These are phyloP conservation scores for Acrodontium crateriforme DNA, from an alignment of 2,329 filamentous ascomycete genomes.

Conservation along the genomic window DNA sequence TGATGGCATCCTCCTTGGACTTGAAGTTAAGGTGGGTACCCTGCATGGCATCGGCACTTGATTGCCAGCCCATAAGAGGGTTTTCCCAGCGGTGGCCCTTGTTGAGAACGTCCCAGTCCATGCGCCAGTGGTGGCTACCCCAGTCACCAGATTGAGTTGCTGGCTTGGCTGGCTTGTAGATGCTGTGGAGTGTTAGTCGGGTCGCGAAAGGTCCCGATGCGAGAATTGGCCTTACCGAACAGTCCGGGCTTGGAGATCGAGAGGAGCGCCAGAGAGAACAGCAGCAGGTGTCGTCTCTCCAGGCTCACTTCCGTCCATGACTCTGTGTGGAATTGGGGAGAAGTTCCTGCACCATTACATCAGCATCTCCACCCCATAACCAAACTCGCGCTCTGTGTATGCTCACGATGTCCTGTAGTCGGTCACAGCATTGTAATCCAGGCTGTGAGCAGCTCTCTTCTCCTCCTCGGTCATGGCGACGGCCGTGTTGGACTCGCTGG, in stretches of 20 bases:
- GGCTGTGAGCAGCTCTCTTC: conserved; percentile 44
- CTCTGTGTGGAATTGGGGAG: conserved; percentile 75
- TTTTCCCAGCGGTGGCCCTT: conserved; percentile 99
- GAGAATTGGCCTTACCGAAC: conserved; percentile 56
- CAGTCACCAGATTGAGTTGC: conserved; percentile 89
- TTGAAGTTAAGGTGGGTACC: conserved; percentile 84
- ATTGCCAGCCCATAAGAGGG: conserved; percentile 96
- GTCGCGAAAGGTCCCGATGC: conserved; percentile 1
- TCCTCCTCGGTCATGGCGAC: conserved; percentile 39
- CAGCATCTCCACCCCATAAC: conserved; percentile 2
- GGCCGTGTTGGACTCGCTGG: too few relatives aligned
- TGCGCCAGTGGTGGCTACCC: conserved; percentile 76
- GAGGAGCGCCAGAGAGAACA: conserved; percentile 78
- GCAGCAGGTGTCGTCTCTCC: conserved; percentile 63
- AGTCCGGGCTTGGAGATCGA: conserved; percentile 84
- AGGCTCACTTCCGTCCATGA: conserved; percentile 84
- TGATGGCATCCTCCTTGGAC: conserved; percentile 84
- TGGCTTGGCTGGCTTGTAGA: conserved; percentile 84
- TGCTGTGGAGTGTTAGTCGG: conserved; percentile 41
- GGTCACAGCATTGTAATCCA: conserved; percentile 63
- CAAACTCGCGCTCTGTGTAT: conserved; percentile 23
- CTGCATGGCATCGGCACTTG: conserved; percentile 87
- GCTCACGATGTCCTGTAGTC: conserved; percentile 80
- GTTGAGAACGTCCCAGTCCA: conserved; percentile 92
- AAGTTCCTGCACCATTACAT: conserved; percentile 48